Conservation (phyloP, 345 rosid genomes). For the Bruguiera sexangula region DNA sequence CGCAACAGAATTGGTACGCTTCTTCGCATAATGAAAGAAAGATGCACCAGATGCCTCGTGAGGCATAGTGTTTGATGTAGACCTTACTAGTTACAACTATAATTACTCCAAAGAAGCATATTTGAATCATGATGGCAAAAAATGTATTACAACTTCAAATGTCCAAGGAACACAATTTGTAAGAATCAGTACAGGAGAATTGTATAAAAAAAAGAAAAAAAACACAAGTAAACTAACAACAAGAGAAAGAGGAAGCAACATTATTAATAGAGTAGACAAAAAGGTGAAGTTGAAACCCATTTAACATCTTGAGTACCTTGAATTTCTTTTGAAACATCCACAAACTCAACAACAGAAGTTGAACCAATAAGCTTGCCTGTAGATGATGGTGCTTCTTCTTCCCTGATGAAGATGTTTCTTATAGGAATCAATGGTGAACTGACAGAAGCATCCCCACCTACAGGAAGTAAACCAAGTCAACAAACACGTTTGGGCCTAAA, state of each 20-base stretch:
- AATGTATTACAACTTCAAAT: too few species aligned
- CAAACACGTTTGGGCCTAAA: not conserved
- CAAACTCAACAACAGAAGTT: conserved; percentile 1
- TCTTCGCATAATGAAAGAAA: too few species aligned
- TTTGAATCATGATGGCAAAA: too few species aligned
- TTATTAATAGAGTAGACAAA: not conserved
- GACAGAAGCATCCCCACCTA: conserved; percentile 71
- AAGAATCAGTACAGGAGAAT: too few species aligned
- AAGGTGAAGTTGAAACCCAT: conserved; percentile 1
- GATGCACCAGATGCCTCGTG: too few species aligned
- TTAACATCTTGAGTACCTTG: conserved; percentile 19
- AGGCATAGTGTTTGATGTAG: too few species aligned
- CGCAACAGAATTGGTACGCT: too few species aligned
- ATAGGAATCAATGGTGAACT: conserved; percentile 30
- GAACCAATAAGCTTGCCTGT: conserved; percentile 16
- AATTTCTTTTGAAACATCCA: conserved; percentile 17
- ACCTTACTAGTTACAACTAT: too few species aligned
- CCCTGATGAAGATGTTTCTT: conserved; percentile 33
- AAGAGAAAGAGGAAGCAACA: not conserved
- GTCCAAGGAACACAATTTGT: too few species aligned
- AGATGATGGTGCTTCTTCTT: conserved; percentile 16
- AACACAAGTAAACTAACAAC: not conserved
- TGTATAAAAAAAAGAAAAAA: not conserved
- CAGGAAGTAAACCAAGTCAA: conserved; percentile 3
- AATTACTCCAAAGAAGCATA: too few species aligned